Base-by-base conservation (phyloP, 75 land plant species). In the Azolla pinnata region DNA sequence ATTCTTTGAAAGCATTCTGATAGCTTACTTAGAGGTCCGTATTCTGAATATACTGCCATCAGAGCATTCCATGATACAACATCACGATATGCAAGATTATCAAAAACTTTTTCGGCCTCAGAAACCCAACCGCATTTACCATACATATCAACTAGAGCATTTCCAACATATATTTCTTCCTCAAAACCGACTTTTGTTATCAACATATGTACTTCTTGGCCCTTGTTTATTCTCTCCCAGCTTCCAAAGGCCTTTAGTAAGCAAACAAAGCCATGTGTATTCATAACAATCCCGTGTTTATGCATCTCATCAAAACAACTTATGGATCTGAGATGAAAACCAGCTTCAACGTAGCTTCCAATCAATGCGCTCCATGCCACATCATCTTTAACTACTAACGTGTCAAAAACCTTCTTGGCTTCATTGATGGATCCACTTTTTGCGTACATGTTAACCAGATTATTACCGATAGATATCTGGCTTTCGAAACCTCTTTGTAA, bases 381-480 rank as follows among this genome's bases (percentile, higher is more conserved):
- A n/a, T n/a, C n/a, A n/a, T n/a, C n/a, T n/a, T n/a, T n/a, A n/a
- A n/a, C n/a, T n/a, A n/a, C n/a, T n/a, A 79, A 81, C 35, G n/a
- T 70, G 29, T 76, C 72, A 58, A 88, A 88, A 31, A 76, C 65
- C 29, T 50, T 65, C 8, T 46, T 40, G 17, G 96, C 86, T 60
- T 62, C 70, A 1, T 18, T 56, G 42, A 73, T 64, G 30, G 44
- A 31, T 44, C 81, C 75, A 68, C 86, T 83, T 31, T 82, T 78
- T 0, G 77, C 57, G 48, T 89, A 89, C 86, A 89, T 73, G 46
- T 82, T 78, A 27, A 89, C 57, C 14, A 89, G 73, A 0, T 86
- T 79, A 62, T 75, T 83, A 14, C 75, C 90, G 9, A 72, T 54
- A 31, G 44, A 65, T 21, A 62, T 59, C 54, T 76, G 55, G 17